Evolutionary conservation across 805 yeast genomes (phyloP).

Genomic region (Candida maris): DNA sequence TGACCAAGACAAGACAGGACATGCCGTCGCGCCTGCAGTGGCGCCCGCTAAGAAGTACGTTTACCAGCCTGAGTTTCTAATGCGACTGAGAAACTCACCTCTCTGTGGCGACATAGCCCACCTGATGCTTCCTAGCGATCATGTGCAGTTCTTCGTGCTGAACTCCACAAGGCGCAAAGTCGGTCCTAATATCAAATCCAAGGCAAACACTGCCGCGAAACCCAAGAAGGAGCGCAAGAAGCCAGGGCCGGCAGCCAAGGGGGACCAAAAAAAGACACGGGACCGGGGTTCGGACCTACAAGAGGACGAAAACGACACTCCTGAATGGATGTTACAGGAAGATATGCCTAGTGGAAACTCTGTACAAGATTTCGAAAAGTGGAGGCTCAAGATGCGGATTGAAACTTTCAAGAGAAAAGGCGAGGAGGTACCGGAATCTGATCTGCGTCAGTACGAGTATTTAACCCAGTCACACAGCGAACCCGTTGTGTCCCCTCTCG

Average conservation of each 20-base stretch:
- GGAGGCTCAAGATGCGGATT: conserved; percentile 52
- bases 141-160: conserved; percentile 13
- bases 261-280: neutral
- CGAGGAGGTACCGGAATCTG: conserved; percentile 32
- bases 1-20: neutral
- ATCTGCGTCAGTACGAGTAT: conserved; percentile 20
- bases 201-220: neutral
- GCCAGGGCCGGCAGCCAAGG: conserved; percentile 21
- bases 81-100: conserved; percentile 36
- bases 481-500: neutral
- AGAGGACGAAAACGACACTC: conserved; percentile 33
- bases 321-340: conserved; percentile 38
- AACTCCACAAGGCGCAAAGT: conserved; percentile 34
- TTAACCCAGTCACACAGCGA: conserved; percentile 2
- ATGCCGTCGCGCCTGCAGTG: neutral
- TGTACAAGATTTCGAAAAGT: conserved; percentile 54
- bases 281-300: too few species aligned
- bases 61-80: conserved; percentile 29
- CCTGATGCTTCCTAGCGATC: conserved; percentile 41
- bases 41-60: conserved; percentile 12
- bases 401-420: conserved; percentile 48
- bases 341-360: conserved; percentile 44
- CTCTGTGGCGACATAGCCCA: conserved; percentile 28
- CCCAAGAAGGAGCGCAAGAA: conserved; percentile 9
- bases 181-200: conserved; percentile 16